A percentile compares a stretch with the other conserved stretches of the same genome.
These are phyloP conservation scores for Taphrina betulina DNA, from an alignment of 1,139 yeast genomes.

Conservation along the genomic window DNA sequence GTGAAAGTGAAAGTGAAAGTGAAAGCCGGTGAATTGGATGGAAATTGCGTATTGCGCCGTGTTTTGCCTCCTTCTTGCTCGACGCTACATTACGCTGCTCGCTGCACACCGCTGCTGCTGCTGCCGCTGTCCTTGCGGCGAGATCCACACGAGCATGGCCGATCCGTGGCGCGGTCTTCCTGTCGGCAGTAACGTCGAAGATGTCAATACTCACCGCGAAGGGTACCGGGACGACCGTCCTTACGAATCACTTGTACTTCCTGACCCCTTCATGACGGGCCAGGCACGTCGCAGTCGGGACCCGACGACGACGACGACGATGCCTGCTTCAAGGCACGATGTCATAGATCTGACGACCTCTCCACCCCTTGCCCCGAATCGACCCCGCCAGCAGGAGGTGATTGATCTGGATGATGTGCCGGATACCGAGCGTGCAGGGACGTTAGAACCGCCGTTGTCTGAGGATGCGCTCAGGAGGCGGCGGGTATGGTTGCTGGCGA, in stretches of 20 bases:
- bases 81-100: no score
- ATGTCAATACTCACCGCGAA: no score
- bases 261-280: conserved; percentile 4
- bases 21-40: background rate
- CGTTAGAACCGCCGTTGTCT: conserved; percentile 1
- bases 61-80: background rate
- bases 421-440: conserved; percentile 1
- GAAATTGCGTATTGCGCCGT: background rate
- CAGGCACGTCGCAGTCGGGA: background rate
- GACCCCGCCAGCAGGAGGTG: conserved; percentile 6
- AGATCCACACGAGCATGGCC: no score
- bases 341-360: conserved; percentile 25
- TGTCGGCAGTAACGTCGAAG: no score
- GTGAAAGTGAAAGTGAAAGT: background rate
- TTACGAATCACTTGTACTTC: no score
- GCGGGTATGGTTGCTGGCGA: background rate
- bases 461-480: no score
- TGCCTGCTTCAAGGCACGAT: background rate
- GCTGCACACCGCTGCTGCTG: no score
- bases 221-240: no score
- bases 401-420: conserved; percentile 27
- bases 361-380: conserved; percentile 2
- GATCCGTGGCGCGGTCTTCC: no score
- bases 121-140: no score
- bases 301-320: background rate